Evolutionary conservation across 148 eudicot genomes (phyloP), one percentile per base, ranked within the genome.

Genomic region (Spergularia bocconei): DNA sequence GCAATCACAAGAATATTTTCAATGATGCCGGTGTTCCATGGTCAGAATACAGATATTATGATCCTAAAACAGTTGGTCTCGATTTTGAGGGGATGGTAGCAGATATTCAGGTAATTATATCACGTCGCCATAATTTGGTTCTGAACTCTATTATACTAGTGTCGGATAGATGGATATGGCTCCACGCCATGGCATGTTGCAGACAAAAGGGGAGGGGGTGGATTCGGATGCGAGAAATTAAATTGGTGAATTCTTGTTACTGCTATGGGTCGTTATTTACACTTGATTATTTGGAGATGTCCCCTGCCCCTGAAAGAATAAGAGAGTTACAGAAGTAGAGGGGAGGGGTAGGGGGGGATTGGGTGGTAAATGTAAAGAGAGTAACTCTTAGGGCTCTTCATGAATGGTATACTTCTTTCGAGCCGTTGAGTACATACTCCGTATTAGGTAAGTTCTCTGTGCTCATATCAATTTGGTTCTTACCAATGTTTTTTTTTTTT

Each of bases 11-110:
- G 78, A 95, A 89, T 77, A 92, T 95, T 70, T 90, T 95, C 88
- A 90, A 90, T 77, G 98, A 95, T 87, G 97, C 98, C 44, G 79
- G 87, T 85, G 97, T 95, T 80, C 96, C 97, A 41, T 95, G 97
- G 98, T 90, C 97, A 68, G 98, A 95, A 75, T 95, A 91, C 83
- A 85, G 90, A 66, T 95, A 95, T 73, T 95, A 89, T 82, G 96
- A 95, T 79, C 97, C 98, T 59, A 89, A 88, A 81, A 95, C 97
- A 74, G 90, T 95, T 67, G 98, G 98, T 67, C 79, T 95, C 80
- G 98, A 95, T 85, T 95, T 95, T 81, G 93, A 87, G 72, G 98
- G 98, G 68, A 95, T 95, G 98, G 85, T 95, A 73, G 86, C 90
- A 8, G 98, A 95, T 83, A 89, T 92, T 74, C 83, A 95, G 91